phyloP scores from a whole-genome alignment of 1,284 basidiomycete species.

The Nidula niveotomentosa region DNA sequence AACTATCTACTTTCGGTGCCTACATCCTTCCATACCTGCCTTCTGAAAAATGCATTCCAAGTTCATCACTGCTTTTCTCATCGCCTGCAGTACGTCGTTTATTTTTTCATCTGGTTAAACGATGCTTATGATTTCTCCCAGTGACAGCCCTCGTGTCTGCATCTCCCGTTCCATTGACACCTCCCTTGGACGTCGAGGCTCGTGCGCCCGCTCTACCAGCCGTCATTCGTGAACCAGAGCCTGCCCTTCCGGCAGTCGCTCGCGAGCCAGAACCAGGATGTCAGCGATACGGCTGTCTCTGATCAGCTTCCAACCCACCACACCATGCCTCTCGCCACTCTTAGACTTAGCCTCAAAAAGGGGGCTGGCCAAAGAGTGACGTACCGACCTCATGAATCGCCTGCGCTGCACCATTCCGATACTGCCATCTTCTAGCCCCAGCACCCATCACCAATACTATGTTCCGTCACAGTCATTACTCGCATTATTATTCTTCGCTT shows the following conservation, averaged over 20 bases:
- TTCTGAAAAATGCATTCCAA: constrained; percentile 25
- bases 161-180: constrained; percentile 24
- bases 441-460: neutral
- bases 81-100: constrained; percentile 21
- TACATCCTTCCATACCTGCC: too few species aligned
- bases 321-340: constrained; percentile 2
- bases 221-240: constrained; percentile 1
- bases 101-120: neutral
- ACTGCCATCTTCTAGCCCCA: neutral
- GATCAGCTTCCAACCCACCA: constrained; percentile 4
- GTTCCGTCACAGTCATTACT: neutral
- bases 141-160: constrained; percentile 21
- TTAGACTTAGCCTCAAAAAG: neutral
- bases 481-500: neutral
- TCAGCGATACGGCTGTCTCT: constrained; percentile 20
- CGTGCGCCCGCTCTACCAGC: constrained; percentile 12
- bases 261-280: constrained; percentile 27
- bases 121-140: constrained; percentile 3
- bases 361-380: neutral
- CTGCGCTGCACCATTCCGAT: neutral
- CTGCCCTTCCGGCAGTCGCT: constrained; percentile 10
- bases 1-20: neutral
- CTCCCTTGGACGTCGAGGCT: constrained; percentile 18
- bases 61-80: constrained; percentile 18
- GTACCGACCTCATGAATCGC: neutral